Base-by-base conservation (phyloP, 2,329 filamentous ascomycete genomes). In the Diaporthe batatas region DNA sequence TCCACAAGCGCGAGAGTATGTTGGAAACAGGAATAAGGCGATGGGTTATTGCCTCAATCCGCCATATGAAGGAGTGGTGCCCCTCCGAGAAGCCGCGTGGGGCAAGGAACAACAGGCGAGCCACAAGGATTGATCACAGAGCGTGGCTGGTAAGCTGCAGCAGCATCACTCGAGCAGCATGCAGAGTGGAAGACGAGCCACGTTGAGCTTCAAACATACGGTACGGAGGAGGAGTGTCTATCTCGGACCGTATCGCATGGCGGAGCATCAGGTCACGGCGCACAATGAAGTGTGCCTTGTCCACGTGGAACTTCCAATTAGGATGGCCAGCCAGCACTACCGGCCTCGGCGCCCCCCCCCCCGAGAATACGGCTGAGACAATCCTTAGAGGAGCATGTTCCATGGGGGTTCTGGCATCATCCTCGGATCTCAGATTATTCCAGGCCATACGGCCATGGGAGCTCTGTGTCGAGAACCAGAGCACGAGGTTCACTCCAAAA, bases 321-420 rank as follows among this genome's bases (percentile, higher is more conserved):
- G 32, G 29, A 59, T 25, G 54, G 42, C 42, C 44, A 29, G 68
- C 68, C 55, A 62, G 44, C 68, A 70, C 44, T 62, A 23, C 55
- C 36, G 54, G 68, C 51, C n/a, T 6, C 55, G 21, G 39, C 5
- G 2, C 29, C 29, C 29, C 29, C 29, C 29, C 16, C 42, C 67
- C 67, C 12, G 2, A 8, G 67, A 58, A n/a, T 3, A 44, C 23
- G 29, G n/a, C 6, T 32, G 25, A 25, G 29, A 25, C 8, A 42
- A n/a, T 18, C 32, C 14, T 51, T 6, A 16, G 12, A 7, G 18
- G 44, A 39, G 23, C 29, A 65, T 23, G 62, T 34, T 39, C 18
- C 21, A 65, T 65, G 8, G 5, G 29, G n/a, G 34, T 12, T 14
- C 29, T 10, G 25, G 14, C 59, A 34, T 21, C n/a, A 10, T 36